Evolutionary conservation across 371 early-diverging fungal species (phyloP).

Genomic region (Mucor sp.): DNA sequence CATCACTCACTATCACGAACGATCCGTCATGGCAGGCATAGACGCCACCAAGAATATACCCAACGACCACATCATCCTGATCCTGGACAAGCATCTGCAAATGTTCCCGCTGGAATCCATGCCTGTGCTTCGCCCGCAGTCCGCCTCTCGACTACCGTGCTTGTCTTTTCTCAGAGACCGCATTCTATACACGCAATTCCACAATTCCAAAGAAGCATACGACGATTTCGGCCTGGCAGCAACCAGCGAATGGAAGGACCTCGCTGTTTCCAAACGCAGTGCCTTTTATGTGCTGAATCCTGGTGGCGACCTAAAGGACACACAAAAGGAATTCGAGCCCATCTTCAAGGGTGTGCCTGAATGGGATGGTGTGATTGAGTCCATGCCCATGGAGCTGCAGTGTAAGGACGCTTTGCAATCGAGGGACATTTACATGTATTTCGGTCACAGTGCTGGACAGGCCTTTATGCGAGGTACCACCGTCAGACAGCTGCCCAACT

Average conservation of each 20-base stretch:
- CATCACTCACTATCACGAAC: conserved; percentile 30
- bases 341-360: conserved; percentile 46
- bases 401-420: conserved; percentile 56
- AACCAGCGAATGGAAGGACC: conserved; percentile 34
- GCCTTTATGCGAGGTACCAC: conserved; percentile 74
- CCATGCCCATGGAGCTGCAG: conserved; percentile 71
- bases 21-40: conserved; percentile 13
- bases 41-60: conserved; percentile 21
- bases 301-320: conserved; percentile 78
- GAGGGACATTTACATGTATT: conserved; percentile 85
- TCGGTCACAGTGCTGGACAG: conserved; percentile 98
- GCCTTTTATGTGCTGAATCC: conserved; percentile 91
- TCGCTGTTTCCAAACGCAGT: conserved; percentile 51
- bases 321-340: conserved; percentile 74
- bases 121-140: conserved; percentile 64
- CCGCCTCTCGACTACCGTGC: conserved; percentile 84
- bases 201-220: conserved; percentile 8
- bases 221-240: conserved; percentile 6
- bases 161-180: conserved; percentile 74
- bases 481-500: conserved; percentile 63
- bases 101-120: conserved; percentile 87
- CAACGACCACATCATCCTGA: conserved; percentile 71
- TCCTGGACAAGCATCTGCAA: conserved; percentile 82
- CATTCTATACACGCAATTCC: conserved; percentile 42
- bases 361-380: conserved; percentile 77